Evolutionary conservation across 768 basidiomycete genomes (phyloP).

Genomic region (Tubosaeta sp.): DNA sequence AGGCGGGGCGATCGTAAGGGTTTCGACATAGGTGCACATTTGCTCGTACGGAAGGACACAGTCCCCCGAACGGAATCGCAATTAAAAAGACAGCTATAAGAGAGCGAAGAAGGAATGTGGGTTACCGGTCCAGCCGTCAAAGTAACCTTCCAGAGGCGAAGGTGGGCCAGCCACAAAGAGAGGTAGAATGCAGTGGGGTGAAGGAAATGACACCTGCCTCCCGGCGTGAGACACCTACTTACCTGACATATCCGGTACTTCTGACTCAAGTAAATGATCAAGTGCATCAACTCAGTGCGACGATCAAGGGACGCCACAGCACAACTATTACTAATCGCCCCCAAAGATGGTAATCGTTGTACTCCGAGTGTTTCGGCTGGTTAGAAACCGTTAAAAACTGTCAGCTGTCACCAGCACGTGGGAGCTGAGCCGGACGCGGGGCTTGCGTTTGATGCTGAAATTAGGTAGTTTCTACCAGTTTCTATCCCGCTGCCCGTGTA

Average conservation of each 20-base stretch:
- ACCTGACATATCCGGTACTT: neutral
- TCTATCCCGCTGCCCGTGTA: neutral
- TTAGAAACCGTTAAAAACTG: neutral
- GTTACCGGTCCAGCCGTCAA: slow-evolving; percentile 22
- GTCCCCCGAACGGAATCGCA: neutral
- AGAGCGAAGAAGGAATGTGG: neutral
- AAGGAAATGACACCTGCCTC: slow-evolving; percentile 6
- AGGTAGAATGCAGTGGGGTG: slow-evolving; percentile 19
- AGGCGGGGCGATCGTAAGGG: slow-evolving; percentile 2
- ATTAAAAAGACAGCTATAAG: neutral
- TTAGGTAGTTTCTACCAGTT: no score
- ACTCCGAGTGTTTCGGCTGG: neutral
- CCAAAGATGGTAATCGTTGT: no score
- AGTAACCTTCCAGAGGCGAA: slow-evolving; percentile 29
- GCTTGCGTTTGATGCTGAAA: neutral
- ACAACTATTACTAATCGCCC: no score
- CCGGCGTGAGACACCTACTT: neutral
- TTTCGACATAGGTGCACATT: neutral
- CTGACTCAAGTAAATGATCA: neutral
- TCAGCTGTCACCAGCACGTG: neutral
- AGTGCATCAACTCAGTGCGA: neutral
- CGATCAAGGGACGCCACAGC: slow-evolving; percentile 18
- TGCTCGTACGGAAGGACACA: neutral
- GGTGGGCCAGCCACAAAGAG: slow-evolving; percentile 34
- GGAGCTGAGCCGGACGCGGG: neutral